A percentile compares a stretch with the other conserved stretches of the same genome.
Conservation (phyloP, 2,329 filamentous ascomycete species). For the Trichoderma sp. region DNA sequence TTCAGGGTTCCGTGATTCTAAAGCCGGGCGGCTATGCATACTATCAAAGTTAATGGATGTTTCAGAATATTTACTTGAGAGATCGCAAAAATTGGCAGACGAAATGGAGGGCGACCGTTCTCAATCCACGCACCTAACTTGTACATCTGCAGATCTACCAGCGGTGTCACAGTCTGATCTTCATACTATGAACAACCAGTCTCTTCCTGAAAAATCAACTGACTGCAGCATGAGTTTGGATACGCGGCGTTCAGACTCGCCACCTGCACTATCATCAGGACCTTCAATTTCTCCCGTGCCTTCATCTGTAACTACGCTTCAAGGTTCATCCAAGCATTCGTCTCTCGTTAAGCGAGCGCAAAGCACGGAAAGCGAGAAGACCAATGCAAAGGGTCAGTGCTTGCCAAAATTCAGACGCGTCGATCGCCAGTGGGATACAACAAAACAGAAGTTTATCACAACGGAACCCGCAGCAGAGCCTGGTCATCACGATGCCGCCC, state of each 20-base stretch:
- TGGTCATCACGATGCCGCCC: conserved; percentile 59
- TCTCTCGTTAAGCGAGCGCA: not conserved
- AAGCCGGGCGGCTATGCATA: not conserved
- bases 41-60: not conserved
- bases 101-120: not conserved
- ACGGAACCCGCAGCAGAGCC: conserved; percentile 37
- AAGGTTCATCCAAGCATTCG: not conserved
- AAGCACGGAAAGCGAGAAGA: not conserved
- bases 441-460: conserved; percentile 49
- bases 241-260: not conserved
- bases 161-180: not conserved
- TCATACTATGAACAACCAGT: not conserved
- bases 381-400: not conserved
- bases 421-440: conserved; percentile 58
- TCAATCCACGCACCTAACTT: not conserved
- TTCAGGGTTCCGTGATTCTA: not conserved
- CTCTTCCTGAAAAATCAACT: not conserved
- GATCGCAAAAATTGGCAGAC: not conserved
- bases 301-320: not conserved
- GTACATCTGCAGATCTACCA: not conserved
- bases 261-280: not conserved
- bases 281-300: not conserved
- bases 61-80: not conserved
- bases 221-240: not conserved
- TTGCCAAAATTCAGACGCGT: conserved; percentile 54